Conservation (phyloP, 2,329 filamentous ascomycete species). For the Fusarium sp. region DNA sequence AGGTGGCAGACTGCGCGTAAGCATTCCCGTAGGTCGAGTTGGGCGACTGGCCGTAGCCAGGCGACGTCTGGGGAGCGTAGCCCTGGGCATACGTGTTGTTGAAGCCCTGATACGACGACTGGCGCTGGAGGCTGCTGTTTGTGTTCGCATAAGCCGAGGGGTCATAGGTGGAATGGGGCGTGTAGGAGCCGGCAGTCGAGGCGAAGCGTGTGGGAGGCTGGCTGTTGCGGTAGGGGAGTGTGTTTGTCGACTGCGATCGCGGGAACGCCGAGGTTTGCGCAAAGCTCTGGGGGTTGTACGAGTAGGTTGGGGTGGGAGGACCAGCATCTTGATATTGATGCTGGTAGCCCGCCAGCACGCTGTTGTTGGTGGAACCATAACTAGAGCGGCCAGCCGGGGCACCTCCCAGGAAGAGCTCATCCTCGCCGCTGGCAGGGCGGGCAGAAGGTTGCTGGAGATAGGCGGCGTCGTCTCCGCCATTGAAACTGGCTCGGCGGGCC, state of each 20-base stretch:
- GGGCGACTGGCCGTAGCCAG: conserved; percentile 54
- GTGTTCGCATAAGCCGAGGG: conserved; percentile 69
- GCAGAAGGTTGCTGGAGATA: conserved; percentile 58
- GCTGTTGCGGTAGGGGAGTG: conserved; percentile 62
- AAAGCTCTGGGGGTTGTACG: conserved; percentile 81
- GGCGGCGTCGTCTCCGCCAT: conserved; percentile 77
- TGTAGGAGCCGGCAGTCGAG: conserved; percentile 58
- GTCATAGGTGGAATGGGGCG: conserved; percentile 67
- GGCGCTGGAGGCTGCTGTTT: conserved; percentile 59
- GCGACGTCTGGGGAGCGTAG: conserved; percentile 54
- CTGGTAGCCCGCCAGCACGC: conserved; percentile 64
- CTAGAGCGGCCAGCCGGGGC: conserved; percentile 50
- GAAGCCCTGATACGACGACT: conserved; percentile 64
- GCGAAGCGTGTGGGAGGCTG: conserved; percentile 55
- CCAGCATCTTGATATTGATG: conserved; percentile 61
- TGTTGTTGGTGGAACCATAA: conserved; percentile 59
- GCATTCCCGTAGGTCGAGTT: conserved; percentile 50
- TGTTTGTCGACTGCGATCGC: conserved; percentile 65
- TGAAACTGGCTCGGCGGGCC: conserved; percentile 76
- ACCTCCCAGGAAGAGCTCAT: conserved; percentile 75
- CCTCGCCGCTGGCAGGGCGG: conserved; percentile 51
- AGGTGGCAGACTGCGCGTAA: conserved; percentile 45
- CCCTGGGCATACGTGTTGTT: conserved; percentile 57
- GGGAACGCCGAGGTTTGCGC: conserved; percentile 50
- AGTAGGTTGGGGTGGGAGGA: conserved; percentile 60